Conservation (phyloP, 1,284 basidiomycete species). For the Coniophora puteana region DNA sequence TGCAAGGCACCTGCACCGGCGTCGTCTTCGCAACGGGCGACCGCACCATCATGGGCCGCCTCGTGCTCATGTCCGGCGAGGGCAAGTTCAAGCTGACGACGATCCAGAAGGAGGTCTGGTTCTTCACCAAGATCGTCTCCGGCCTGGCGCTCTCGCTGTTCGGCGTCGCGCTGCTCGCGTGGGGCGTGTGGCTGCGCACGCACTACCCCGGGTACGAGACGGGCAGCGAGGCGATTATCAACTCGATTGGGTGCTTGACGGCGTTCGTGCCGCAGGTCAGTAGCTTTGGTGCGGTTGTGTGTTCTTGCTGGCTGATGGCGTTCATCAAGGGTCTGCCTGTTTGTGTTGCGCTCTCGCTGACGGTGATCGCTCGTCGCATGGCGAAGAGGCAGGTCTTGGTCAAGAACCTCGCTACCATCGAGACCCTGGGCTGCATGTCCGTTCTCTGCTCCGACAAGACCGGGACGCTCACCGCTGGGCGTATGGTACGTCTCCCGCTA, state of each 20-base stretch:
- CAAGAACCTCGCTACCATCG: constrained; percentile 58
- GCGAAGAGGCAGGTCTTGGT: constrained; percentile 51
- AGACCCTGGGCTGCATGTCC: constrained; percentile 55
- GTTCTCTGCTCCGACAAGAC: constrained; percentile 58
- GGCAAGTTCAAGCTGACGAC: constrained; percentile 46
- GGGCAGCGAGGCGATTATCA: constrained; percentile 38
- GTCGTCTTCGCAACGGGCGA: constrained; percentile 59
- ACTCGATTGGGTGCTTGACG: constrained; percentile 46
- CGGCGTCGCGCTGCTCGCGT: constrained; percentile 37
- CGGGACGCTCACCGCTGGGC: constrained; percentile 44
- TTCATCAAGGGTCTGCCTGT: constrained; percentile 38
- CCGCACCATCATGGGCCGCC: constrained; percentile 57
- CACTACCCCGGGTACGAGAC: constrained; percentile 34
- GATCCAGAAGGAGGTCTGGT: constrained; percentile 45
- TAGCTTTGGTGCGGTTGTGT: not conserved
- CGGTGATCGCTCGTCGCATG: constrained; percentile 49
- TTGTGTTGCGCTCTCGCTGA: constrained; percentile 48
- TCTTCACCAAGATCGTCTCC: constrained; percentile 46
- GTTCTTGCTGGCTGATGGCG: not conserved
- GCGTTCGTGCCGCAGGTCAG: constrained; percentile 47
- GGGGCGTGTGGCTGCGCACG: constrained; percentile 41
- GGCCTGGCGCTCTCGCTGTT: constrained; percentile 38
- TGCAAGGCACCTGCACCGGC: constrained; percentile 55
- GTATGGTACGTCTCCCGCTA: constrained; percentile 24
- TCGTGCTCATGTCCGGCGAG: constrained; percentile 50